Conservation (phyloP, 2,329 filamentous ascomycete species). For the Colletotrichum paranaense region DNA sequence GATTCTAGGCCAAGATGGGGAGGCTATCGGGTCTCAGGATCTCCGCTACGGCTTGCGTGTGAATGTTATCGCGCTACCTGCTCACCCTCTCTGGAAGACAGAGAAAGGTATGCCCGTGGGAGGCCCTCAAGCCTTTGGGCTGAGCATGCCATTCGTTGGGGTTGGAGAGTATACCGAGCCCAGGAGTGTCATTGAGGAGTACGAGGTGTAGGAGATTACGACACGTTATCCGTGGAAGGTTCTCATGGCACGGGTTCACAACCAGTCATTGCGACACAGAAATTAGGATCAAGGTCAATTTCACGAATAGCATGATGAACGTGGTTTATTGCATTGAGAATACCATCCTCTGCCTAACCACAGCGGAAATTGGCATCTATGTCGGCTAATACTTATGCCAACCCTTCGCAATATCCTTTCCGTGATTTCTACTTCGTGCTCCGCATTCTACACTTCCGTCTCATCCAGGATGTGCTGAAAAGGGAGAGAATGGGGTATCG, state of each 20-base stretch:
- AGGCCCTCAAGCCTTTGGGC: constrained; percentile 47
- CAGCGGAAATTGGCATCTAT: too few relatives aligned
- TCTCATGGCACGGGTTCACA: background rate
- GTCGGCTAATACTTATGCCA: background rate
- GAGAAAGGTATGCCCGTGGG: constrained; percentile 47
- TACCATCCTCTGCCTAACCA: background rate
- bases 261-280: background rate
- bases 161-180: constrained; percentile 15
- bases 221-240: background rate
- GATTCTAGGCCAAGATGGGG: constrained; percentile 55
- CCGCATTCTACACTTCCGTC: background rate
- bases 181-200: constrained; percentile 20
- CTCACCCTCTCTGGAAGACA: constrained; percentile 61
- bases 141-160: constrained; percentile 41
- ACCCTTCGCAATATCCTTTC: background rate
- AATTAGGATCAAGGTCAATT: background rate
- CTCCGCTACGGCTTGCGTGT: constrained; percentile 63
- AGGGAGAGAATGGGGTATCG: background rate
- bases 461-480: background rate
- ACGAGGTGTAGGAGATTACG: background rate
- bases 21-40: constrained; percentile 62
- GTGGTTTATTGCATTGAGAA: background rate
- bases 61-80: constrained; percentile 60
- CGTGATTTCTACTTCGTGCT: background rate
- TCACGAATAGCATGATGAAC: too few relatives aligned